These are phyloP conservation scores for Plasmodium knowlesi DNA, from an alignment of 169 alveolate species.

Conservation along the genomic window DNA sequence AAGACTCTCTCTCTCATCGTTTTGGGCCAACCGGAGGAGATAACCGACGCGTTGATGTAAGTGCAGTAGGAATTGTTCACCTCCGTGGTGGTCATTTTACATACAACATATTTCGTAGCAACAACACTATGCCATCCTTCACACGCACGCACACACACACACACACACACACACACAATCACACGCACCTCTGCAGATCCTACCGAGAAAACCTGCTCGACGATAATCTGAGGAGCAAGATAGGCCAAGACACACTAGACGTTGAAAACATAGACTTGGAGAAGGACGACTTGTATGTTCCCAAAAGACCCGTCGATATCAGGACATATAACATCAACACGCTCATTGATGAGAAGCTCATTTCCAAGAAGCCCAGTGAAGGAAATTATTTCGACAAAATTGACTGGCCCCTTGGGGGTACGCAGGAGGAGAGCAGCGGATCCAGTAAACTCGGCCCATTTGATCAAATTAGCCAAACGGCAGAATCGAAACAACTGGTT, in stretches of 20 bases:
- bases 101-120: too few relatives aligned
- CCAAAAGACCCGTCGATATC: constrained; percentile 39
- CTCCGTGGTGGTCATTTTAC: neutral
- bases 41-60: constrained; percentile 37
- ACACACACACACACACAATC: neutral
- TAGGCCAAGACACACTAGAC: constrained; percentile 38
- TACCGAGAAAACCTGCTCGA: constrained; percentile 41
- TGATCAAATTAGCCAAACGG: neutral
- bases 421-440: neutral
- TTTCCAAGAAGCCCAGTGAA: neutral
- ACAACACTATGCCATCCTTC: neutral
- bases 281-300: constrained; percentile 51
- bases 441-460: neutral
- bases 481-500: neutral
- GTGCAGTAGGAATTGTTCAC: neutral
- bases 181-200: neutral
- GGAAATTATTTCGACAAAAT: neutral
- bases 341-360: constrained; percentile 39
- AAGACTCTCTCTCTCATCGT: constrained; percentile 43
- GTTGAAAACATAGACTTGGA: constrained; percentile 65
- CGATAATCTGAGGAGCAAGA: constrained; percentile 27
- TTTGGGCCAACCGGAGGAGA: constrained; percentile 49
- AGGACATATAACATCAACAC: constrained; percentile 35
- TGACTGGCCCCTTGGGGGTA: neutral
- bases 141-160: neutral